These are phyloP conservation scores for Rhododendron ovatum DNA, from an alignment of 148 eudicot genomes.

Conservation along the genomic window DNA sequence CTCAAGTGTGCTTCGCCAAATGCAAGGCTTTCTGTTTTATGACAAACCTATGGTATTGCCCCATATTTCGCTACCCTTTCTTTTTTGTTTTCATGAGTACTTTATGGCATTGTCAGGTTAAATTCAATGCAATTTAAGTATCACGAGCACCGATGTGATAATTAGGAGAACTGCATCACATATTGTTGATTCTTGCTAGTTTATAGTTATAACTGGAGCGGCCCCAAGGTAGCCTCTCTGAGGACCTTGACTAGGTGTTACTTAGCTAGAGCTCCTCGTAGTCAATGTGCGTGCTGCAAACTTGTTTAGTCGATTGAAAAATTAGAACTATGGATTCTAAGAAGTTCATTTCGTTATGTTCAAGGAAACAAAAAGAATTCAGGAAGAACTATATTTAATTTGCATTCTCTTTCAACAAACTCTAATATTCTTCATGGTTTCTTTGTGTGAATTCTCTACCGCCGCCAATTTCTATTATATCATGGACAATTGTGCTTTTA, in stretches of 20 bases:
- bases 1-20: constrained; percentile 69
- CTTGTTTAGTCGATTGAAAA: not conserved
- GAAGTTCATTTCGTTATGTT: not conserved
- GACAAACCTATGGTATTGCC: constrained; percentile 86
- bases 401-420: not conserved
- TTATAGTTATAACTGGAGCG: not conserved
- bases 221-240: not conserved
- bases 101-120: not conserved
- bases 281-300: not conserved
- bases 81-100: not conserved
- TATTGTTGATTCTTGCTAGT: not conserved
- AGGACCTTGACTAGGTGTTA: not conserved
- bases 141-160: not conserved
- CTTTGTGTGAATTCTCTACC: not conserved
- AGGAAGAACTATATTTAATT: not conserved
- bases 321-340: not conserved
- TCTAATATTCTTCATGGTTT: not conserved
- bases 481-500: not conserved
- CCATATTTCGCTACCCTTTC: not conserved
- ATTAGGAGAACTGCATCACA: not conserved
- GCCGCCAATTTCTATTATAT: not conserved
- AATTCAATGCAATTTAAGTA: not conserved
- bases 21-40: constrained; percentile 92
- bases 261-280: not conserved
- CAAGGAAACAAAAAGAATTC: not conserved